Conservation (phyloP, 1,284 basidiomycete species). For the Cutaneotrichosporon daszewskae region DNA sequence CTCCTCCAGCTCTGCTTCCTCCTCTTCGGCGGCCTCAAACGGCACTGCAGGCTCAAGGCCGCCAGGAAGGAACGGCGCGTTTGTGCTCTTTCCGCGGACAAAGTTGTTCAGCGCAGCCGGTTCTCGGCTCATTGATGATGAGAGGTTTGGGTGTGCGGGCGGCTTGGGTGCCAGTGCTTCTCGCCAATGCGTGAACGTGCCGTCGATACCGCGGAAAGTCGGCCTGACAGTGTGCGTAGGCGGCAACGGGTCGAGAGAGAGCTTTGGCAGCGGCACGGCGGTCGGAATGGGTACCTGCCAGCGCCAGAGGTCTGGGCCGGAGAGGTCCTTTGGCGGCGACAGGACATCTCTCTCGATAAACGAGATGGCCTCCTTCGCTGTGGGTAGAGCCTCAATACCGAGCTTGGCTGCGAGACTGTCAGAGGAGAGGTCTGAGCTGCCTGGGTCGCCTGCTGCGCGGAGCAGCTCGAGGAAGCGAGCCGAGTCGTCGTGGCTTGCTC, state of each 20-base stretch:
- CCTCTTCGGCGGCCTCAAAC: slow-evolving; percentile 30
- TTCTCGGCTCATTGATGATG: slow-evolving; percentile 74
- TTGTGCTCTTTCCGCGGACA: slow-evolving; percentile 84
- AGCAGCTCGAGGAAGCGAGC: slow-evolving; percentile 22
- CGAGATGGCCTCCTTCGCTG: slow-evolving; percentile 20
- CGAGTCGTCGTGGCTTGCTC: background rate
- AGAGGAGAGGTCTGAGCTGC: slow-evolving; percentile 17
- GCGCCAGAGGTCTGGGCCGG: slow-evolving; percentile 27
- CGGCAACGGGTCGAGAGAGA: slow-evolving; percentile 62
- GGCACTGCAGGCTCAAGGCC: slow-evolving; percentile 54
- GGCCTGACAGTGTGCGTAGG: slow-evolving; percentile 73
- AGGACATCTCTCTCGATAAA: slow-evolving; percentile 34
- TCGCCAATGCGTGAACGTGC: slow-evolving; percentile 69
- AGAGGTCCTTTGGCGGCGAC: slow-evolving; percentile 33
- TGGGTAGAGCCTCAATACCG: slow-evolving; percentile 28
- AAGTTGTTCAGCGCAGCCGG: slow-evolving; percentile 73
- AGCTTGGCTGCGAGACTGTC: slow-evolving; percentile 31
- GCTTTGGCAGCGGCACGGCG: slow-evolving; percentile 48
- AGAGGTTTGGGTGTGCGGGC: slow-evolving; percentile 59
- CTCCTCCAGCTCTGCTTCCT: slow-evolving; percentile 35
- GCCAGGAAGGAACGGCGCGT: slow-evolving; percentile 88
- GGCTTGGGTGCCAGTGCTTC: slow-evolving; percentile 54
- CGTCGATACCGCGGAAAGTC: slow-evolving; percentile 69
- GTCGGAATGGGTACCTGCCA: slow-evolving; percentile 43
- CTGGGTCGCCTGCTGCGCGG: slow-evolving; percentile 21